A percentile compares a stretch with the other conserved stretches of the same genome.
Conservation (phyloP, 2,329 filamentous ascomycete genomes). For the Fusarium sp. region DNA sequence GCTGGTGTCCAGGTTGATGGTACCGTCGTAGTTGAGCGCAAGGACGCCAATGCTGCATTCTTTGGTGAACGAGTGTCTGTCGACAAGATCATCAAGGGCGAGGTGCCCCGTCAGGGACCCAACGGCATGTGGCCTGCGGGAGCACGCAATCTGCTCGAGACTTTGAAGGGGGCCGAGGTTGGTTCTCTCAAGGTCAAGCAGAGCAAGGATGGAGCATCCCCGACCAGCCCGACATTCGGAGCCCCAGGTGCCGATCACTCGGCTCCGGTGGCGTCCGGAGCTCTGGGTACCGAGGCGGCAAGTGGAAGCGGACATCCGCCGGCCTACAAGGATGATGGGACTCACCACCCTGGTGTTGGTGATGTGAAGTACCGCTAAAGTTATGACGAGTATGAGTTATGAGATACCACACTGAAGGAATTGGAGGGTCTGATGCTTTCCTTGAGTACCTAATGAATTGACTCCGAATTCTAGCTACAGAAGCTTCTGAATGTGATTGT, state of each 20-base stretch:
- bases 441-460: not conserved
- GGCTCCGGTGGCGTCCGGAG: slow-evolving; percentile 22
- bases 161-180: slow-evolving; percentile 49
- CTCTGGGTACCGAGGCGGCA: not conserved
- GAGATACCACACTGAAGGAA: slow-evolving; percentile 35
- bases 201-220: slow-evolving; percentile 19
- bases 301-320: slow-evolving; percentile 33
- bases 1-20: slow-evolving; percentile 89
- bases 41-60: slow-evolving; percentile 89
- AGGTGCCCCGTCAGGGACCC: slow-evolving; percentile 44
- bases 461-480: not conserved
- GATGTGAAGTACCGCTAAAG: slow-evolving; percentile 43
- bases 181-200: slow-evolving; percentile 40
- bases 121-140: slow-evolving; percentile 50
- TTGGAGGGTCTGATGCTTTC: not conserved
- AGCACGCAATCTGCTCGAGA: slow-evolving; percentile 46
- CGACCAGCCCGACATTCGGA: slow-evolving; percentile 21
- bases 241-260: slow-evolving; percentile 15
- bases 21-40: slow-evolving; percentile 85
- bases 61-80: slow-evolving; percentile 73
- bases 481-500: not conserved
- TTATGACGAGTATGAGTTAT: not conserved
- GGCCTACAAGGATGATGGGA: slow-evolving; percentile 42
- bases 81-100: slow-evolving; percentile 61
- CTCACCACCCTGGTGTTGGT: slow-evolving; percentile 38